A percentile compares a stretch with the other conserved stretches of the same genome.
Conservation (phyloP, 73 alveolate species). For the Chromera velia region DNA sequence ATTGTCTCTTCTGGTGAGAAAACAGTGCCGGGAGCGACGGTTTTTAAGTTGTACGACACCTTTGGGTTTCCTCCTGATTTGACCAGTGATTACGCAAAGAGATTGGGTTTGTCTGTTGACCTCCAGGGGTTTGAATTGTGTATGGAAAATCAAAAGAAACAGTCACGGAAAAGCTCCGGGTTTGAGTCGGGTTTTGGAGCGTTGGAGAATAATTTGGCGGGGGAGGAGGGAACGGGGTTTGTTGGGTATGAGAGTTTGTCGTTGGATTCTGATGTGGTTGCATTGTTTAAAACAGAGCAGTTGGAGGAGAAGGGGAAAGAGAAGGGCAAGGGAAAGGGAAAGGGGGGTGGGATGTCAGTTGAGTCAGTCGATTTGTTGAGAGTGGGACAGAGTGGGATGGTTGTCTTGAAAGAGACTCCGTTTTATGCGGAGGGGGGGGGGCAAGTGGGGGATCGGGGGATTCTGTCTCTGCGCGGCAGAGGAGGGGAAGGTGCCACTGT, state of each 20-base stretch:
- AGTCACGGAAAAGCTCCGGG: background rate
- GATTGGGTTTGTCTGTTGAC: background rate
- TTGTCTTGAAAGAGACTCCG: background rate
- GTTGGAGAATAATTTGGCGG: too few relatives aligned
- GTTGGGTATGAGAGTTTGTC: too few relatives aligned
- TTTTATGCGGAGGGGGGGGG: background rate
- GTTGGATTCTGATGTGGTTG: too few relatives aligned
- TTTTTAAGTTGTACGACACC: slow-evolving; percentile 29
- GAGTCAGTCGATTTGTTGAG: background rate
- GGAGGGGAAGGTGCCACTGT: background rate
- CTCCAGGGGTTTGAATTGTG: background rate
- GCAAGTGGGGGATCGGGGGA: background rate
- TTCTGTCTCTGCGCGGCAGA: too few relatives aligned
- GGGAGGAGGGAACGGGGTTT: too few relatives aligned
- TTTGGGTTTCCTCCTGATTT: slow-evolving; percentile 36
- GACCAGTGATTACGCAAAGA: slow-evolving; percentile 27
- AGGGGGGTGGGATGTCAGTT: too few relatives aligned
- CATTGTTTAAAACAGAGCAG: too few relatives aligned
- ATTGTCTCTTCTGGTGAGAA: too few relatives aligned
- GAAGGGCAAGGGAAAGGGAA: too few relatives aligned
- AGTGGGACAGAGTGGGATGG: background rate
- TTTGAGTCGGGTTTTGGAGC: background rate
- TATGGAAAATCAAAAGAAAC: too few relatives aligned
- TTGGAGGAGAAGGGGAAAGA: too few relatives aligned
- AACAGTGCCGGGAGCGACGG: slow-evolving; percentile 1